These are phyloP conservation scores for Casuarina glauca DNA, from an alignment of 306 rosid genomes.

Conservation along the genomic window DNA sequence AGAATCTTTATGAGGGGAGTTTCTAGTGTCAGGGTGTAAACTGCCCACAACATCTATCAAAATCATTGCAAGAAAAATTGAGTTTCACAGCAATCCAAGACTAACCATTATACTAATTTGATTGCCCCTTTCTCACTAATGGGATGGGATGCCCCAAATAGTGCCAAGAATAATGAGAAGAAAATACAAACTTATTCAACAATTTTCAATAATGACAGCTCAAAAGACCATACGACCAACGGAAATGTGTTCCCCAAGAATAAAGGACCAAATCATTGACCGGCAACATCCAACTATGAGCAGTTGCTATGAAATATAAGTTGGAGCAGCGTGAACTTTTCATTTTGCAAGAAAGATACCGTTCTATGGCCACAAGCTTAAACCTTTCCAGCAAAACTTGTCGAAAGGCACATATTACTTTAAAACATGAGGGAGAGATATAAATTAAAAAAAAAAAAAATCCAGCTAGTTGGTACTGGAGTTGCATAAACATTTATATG, in stretches of 20 bases:
- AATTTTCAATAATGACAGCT: background rate
- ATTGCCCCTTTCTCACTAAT: background rate
- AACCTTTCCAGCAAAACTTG: conserved; percentile 9
- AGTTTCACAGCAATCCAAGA: background rate
- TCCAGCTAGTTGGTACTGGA: background rate
- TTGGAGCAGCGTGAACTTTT: background rate
- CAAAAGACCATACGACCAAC: background rate
- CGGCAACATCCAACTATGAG: background rate
- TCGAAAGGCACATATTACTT: background rate
- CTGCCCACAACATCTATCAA: background rate
- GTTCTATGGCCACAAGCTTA: conserved; percentile 10
- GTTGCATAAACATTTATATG: background rate
- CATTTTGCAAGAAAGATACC: conserved; percentile 7
- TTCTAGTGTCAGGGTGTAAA: background rate
- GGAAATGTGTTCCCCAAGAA: background rate
- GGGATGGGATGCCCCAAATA: background rate
- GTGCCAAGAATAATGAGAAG: background rate
- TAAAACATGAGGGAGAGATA: conserved; percentile 5
- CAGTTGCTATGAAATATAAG: no score
- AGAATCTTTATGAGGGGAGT: background rate
- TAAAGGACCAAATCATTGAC: background rate
- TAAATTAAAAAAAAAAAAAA: no score
- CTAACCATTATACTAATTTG: background rate
- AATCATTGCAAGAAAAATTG: background rate
- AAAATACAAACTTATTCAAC: background rate